Evolutionary conservation across 306 rosid species (phyloP), one percentile per base, ranked within the genome.

Genomic region (Gleditsia sinensis): DNA sequence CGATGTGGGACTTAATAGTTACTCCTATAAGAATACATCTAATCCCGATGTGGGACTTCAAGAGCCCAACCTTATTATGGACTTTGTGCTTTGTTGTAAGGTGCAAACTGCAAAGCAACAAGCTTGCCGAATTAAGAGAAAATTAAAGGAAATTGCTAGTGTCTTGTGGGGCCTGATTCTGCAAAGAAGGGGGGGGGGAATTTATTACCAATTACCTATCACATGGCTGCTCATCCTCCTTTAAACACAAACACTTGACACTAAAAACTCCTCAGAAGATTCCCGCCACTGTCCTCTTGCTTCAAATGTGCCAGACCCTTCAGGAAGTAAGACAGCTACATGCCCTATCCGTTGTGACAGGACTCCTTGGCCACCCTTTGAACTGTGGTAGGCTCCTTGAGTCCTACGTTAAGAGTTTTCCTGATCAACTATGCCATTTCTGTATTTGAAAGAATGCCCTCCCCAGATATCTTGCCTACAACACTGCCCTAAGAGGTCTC

Each of bases 351-450:
- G 70, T 84, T 16, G 83, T 81, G 12, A 69, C 85, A 0, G 87
- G 88, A 48, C 79, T 84, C 34, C 56, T 84, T 12, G 14, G 46
- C 51, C 80, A 67, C 42, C 80, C 73, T 66, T 50, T 58, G 24
- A 87, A 79, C 7, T 71, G 74, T 4, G 85, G 82, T 43, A 82
- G 86, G 75, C 89, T 82, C n/a, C 54, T 85, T n/a, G 82, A 82
- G 71, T 72, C 84, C 30, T 80, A 82, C 2, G 86, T 75, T 6
- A 75, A 50, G 34, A 23, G n/a, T 54, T 6, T 67, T 84, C 19
- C 67, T 72, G 2, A 45, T 75, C 28, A 5, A 75, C 21, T 55
- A 67, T 13, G 89, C 86, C 39, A 25, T 71, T 4, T 75, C 84
- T 12, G 42, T 81, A 36, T 85, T 84, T 43, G 6, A 60, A 30